Evolutionary conservation across 257 asterid genomes (phyloP).

Genomic region (Parsonsia alboflavescens): DNA sequence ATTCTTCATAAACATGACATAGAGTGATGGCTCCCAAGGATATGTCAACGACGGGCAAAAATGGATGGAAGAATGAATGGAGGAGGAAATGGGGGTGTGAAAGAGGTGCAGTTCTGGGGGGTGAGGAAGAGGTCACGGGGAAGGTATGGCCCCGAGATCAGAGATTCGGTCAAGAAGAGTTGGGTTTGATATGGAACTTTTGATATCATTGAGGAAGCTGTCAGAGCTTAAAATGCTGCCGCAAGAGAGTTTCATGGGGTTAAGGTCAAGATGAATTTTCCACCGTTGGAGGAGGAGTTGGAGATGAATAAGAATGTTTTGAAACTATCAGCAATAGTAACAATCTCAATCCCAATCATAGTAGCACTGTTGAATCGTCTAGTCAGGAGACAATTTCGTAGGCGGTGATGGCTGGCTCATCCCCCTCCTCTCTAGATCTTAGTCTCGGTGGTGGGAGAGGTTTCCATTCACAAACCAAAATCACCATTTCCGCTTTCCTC

Average conservation of each 20-base stretch:
- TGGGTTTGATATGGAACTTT: slow-evolving; percentile 31
- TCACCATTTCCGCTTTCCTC: not conserved
- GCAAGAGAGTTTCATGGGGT: slow-evolving; percentile 24
- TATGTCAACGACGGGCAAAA: slow-evolving; percentile 10
- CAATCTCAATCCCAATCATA: slow-evolving; percentile 20
- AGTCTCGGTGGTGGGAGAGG: slow-evolving; percentile 19
- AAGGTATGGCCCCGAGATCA: slow-evolving; percentile 24
- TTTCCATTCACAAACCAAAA: slow-evolving; percentile 8
- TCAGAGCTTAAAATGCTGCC: slow-evolving; percentile 26
- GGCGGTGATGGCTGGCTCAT: slow-evolving; percentile 14
- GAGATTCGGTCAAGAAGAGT: slow-evolving; percentile 19
- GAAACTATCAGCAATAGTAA: not conserved
- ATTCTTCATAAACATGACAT: not conserved
- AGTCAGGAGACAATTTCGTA: no score
- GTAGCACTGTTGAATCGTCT: slow-evolving; percentile 26
- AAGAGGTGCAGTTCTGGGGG: slow-evolving; percentile 21
- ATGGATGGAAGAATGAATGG: not conserved
- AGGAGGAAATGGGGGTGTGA: not conserved
- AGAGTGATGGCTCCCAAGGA: slow-evolving; percentile 17
- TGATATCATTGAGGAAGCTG: slow-evolving; percentile 32
- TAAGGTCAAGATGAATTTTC: slow-evolving; percentile 29
- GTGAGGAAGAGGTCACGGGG: slow-evolving; percentile 31
- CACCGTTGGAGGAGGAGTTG: not conserved
- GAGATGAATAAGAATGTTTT: not conserved
- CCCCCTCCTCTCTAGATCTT: slow-evolving; percentile 20